Evolutionary conservation across 2,329 filamentous ascomycete genomes (phyloP), one percentile per base, ranked within the genome.

Genomic region (Xylariaceae sp.): DNA sequence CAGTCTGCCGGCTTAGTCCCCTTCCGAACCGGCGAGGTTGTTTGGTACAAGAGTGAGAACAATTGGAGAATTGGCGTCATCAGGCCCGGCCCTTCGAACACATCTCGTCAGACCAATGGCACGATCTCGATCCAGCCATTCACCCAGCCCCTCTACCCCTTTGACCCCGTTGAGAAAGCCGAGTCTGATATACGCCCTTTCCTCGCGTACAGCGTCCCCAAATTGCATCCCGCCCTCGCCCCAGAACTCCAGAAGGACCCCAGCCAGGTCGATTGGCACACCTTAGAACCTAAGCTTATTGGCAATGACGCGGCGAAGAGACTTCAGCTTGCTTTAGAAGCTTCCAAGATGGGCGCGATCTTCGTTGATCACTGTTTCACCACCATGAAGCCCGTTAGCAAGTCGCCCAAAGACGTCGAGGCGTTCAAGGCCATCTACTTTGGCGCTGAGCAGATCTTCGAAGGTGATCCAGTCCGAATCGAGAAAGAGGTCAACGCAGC

Each of bases 11-110:
- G 43, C 49, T 46, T 53, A 18, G 33, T 61, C 13, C 55, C 75
- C 8, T 76, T 74, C 48, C 66, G 72, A 38, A 57, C 63, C 2
- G 73, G 73, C 30, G 73, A 76, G 47, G 58, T 74, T 13, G 69
- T 75, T 4, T 76, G 73, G 73, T 76, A 65, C 43, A 65, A 69
- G 47, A 70, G 71, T 18, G 63, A 63, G 6, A 64, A 59, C 17
- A 67, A 68, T 1, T 76, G 73, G 69, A 68, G 72, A 26, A 60
- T 76, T 0, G 73, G 72, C 4, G 56, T 76, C 37, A 64, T 75
- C 22, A 26, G 11, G 11, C 6, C 6, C 22, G 22, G 11, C 11
- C 22, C 6, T 11, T 6, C 6, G 6, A 6, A 26, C 11, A 11
- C 22, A 6, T 26, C 22, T 26, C 22, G 22, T 11, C 22, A 6